These are phyloP conservation scores for Candida glaebosa DNA, from an alignment of 805 yeast species.

Conservation along the genomic window DNA sequence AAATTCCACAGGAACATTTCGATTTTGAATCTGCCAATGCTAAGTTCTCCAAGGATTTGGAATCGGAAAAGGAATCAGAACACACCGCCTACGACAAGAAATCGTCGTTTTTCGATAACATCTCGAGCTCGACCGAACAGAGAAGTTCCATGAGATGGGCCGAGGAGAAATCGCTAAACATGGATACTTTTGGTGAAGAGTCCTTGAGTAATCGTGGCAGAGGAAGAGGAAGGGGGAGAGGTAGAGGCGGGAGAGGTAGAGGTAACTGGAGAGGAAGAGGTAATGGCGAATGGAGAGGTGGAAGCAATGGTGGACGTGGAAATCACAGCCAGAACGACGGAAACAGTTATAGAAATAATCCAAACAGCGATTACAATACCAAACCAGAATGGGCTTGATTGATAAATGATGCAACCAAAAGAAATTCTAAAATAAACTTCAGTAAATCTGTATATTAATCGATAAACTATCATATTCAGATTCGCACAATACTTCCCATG, in stretches of 20 bases:
- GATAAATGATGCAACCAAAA: not conserved
- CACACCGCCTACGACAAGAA: constrained; percentile 59
- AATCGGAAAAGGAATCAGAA: constrained; percentile 29
- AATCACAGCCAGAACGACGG: not conserved
- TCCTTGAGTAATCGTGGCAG: constrained; percentile 50
- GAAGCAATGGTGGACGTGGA: not conserved
- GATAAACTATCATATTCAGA: no score
- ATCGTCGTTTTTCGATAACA: constrained; percentile 84
- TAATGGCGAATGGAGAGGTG: constrained; percentile 5
- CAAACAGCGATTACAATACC: constrained; percentile 14
- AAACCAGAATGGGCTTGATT: constrained; percentile 31
- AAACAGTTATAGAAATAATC: constrained; percentile 4
- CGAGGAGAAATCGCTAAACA: constrained; percentile 67
- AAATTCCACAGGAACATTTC: constrained; percentile 56
- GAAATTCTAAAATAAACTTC: not conserved
- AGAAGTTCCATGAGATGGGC: constrained; percentile 56
- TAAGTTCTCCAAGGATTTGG: constrained; percentile 55
- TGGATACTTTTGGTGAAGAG: constrained; percentile 81
- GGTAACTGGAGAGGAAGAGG: constrained; percentile 8
- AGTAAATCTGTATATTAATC: no score
- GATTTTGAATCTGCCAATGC: constrained; percentile 77
- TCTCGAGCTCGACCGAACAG: constrained; percentile 64
- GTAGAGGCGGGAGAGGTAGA: constrained; percentile 10
- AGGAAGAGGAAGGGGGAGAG: constrained; percentile 13
- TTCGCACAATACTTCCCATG: constrained; percentile 25